Percentiles rank a stretch among this genome's conserved stretches.
Conservation (phyloP, 495 filamentous ascomycete genomes). For the Penicillium crystallinum region DNA sequence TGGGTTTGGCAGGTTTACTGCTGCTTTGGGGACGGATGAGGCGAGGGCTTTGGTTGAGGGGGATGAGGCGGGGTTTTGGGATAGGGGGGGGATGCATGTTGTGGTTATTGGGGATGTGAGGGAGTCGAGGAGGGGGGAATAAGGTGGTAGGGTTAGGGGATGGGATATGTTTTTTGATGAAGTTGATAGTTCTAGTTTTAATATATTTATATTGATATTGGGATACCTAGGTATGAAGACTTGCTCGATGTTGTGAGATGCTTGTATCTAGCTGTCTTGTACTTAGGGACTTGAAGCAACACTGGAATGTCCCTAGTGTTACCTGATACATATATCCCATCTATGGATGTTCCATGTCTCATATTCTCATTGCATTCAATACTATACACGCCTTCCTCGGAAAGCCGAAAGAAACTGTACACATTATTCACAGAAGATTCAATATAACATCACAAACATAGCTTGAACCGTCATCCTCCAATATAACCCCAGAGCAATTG, state of each 20-base stretch:
- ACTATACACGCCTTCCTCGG: background rate
- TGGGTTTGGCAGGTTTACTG: background rate
- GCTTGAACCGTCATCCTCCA: background rate
- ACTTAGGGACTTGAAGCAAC: no score
- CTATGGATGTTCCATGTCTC: background rate
- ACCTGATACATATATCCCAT: background rate
- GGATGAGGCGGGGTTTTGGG: background rate
- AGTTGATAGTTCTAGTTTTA: no score
- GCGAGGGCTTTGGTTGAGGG: background rate
- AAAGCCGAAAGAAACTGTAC: background rate
- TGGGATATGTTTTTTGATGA: background rate
- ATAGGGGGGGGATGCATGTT: background rate
- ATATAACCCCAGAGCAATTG: background rate
- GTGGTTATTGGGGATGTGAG: background rate
- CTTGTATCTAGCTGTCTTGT: no score
- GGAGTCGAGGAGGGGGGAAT: background rate
- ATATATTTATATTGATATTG: no score
- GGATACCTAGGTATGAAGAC: no score
- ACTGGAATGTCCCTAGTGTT: no score
- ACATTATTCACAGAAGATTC: background rate
- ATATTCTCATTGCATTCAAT: background rate
- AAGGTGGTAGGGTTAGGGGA: background rate
- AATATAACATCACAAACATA: background rate
- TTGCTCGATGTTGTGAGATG: no score
- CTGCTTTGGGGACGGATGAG: background rate